Conservation (phyloP, 805 yeast genomes). For the Myxozyma monticola region DNA sequence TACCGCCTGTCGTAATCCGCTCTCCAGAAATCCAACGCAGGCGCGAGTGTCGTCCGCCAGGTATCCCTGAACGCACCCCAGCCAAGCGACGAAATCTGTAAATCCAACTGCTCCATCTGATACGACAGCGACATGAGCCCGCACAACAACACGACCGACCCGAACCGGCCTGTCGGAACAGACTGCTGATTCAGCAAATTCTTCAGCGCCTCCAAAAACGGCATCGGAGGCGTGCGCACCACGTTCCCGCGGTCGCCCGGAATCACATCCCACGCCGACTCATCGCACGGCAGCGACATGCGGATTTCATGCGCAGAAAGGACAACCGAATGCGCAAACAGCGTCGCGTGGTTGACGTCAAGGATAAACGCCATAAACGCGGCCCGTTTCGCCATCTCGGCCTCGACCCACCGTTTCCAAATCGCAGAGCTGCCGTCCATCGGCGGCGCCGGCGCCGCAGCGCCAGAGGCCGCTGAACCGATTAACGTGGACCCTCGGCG, state of each 20-base stretch:
- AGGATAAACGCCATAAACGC: conserved; percentile 80
- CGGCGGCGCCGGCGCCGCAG: background rate
- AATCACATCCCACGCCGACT: conserved; percentile 53
- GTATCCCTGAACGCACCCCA: conserved; percentile 46
- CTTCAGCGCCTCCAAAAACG: conserved; percentile 60
- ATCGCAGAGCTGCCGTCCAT: conserved; percentile 39
- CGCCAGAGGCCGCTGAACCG: conserved; percentile 3
- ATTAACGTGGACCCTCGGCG: conserved; percentile 46
- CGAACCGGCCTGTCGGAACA: conserved; percentile 55
- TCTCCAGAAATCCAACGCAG: conserved; percentile 71
- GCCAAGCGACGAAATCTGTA: conserved; percentile 54
- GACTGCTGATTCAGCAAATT: conserved; percentile 56
- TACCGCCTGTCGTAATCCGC: conserved; percentile 33
- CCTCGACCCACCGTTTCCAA: conserved; percentile 72
- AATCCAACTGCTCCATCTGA: conserved; percentile 71
- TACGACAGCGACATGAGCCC: conserved; percentile 67
- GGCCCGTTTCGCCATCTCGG: conserved; percentile 73
- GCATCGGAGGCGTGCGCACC: conserved; percentile 35
- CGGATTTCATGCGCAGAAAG: conserved; percentile 63
- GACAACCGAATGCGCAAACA: conserved; percentile 69
- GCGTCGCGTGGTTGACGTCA: conserved; percentile 75
- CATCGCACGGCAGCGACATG: conserved; percentile 63
- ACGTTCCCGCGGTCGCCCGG: conserved; percentile 33
- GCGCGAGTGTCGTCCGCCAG: conserved; percentile 72
- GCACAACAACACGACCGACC: conserved; percentile 64